Evolutionary conservation across 495 filamentous ascomycete genomes (phyloP).

Genomic region (Hypoxylon intermedium): DNA sequence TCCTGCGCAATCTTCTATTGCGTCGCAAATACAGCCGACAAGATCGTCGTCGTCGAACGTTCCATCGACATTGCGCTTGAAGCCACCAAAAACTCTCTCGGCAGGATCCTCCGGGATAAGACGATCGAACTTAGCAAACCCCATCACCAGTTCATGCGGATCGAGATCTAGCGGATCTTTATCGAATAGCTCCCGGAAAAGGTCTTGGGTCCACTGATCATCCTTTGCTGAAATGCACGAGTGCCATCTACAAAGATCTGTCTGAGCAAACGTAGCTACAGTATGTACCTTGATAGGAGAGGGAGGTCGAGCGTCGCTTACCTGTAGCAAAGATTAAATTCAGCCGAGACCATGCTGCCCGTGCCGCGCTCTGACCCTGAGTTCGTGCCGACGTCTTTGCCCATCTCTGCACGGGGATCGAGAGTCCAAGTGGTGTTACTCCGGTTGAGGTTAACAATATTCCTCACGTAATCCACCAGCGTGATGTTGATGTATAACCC

Average conservation of each 20-base stretch:
- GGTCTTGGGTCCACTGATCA: conserved; percentile 74
- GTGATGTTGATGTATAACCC: conserved; percentile 83
- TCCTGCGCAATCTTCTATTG: conserved; percentile 69
- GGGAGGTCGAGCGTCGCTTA: conserved; percentile 1
- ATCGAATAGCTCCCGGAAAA: conserved; percentile 69
- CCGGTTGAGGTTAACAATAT: conserved; percentile 79
- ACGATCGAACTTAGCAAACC: conserved; percentile 66
- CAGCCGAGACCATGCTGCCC: conserved; percentile 74
- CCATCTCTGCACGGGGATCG: conserved; percentile 69
- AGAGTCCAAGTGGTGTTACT: conserved; percentile 78
- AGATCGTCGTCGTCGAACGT: conserved; percentile 71
- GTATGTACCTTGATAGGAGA: not conserved
- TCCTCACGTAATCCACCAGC: conserved; percentile 80
- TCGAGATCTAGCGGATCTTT: conserved; percentile 61
- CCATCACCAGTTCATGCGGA: conserved; percentile 63
- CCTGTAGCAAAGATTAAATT: conserved; percentile 65
- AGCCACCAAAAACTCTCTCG: conserved; percentile 68
- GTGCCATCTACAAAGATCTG: conserved; percentile 64
- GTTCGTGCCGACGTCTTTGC: conserved; percentile 53
- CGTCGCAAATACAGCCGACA: conserved; percentile 68
- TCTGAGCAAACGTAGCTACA: conserved; percentile 23
- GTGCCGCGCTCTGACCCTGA: conserved; percentile 61
- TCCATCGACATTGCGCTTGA: conserved; percentile 66
- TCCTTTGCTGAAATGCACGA: conserved; percentile 76
- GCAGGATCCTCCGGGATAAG: conserved; percentile 66